Conservation (phyloP, 1,284 basidiomycete genomes). For the Neonothopanus nambi region DNA sequence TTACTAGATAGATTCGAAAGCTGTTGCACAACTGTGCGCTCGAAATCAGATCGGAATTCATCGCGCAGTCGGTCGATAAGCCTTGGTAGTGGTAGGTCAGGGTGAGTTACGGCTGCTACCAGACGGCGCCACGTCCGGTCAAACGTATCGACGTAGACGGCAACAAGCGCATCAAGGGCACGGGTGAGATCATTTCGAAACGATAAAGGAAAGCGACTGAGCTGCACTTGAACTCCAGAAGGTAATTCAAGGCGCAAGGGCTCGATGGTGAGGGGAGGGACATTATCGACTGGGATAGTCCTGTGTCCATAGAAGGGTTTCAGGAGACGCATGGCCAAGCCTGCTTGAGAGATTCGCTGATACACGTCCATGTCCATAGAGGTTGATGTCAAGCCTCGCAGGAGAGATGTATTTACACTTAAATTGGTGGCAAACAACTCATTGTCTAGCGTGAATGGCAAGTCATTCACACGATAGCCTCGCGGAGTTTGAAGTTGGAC, state of each 20-base stretch:
- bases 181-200: neutral
- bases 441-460: constrained; percentile 7
- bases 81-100: neutral
- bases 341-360: neutral
- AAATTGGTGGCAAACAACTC: neutral
- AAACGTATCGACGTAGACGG: neutral
- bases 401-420: neutral
- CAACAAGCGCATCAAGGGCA: neutral
- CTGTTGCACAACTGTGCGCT: neutral
- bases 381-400: neutral
- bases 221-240: neutral
- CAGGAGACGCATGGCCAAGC: neutral
- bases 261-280: neutral
- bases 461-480: neutral
- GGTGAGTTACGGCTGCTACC: neutral
- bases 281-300: too few species aligned
- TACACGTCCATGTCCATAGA: too few species aligned
- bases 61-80: neutral
- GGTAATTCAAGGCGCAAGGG: neutral
- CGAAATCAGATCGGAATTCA: constrained; percentile 4
- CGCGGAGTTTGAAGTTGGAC: neutral
- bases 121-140: neutral
- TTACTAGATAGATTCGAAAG: neutral
- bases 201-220: neutral
- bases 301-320: too few species aligned